A percentile compares a stretch with the other conserved stretches of the same genome.
These are phyloP conservation scores for Sphaerulina vaccinii DNA, from an alignment of 2,329 filamentous ascomycete species.

Conservation along the genomic window DNA sequence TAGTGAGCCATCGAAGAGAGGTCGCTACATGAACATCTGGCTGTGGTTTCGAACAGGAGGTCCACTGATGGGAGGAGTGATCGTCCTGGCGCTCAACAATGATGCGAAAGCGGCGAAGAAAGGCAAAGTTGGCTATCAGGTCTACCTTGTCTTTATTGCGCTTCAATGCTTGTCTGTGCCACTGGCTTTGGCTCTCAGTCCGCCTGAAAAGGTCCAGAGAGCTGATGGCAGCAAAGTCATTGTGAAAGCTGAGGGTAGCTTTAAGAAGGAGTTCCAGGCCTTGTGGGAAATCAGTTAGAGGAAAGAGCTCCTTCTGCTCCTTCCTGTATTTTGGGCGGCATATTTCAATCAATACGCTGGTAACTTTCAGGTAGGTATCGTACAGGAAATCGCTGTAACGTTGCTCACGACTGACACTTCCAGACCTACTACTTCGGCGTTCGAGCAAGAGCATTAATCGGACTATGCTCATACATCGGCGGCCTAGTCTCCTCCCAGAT, in stretches of 20 bases:
- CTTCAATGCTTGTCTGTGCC: slow-evolving; percentile 42
- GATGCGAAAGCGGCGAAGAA: slow-evolving; percentile 43
- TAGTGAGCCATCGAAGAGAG: slow-evolving; percentile 49
- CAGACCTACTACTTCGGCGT: slow-evolving; percentile 47
- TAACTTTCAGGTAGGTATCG: slow-evolving; percentile 50
- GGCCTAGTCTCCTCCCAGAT: slow-evolving; percentile 47
- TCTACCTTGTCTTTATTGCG: slow-evolving; percentile 47
- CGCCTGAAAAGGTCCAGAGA: slow-evolving; percentile 46
- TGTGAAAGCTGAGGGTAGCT: slow-evolving; percentile 41
- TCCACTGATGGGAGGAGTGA: slow-evolving; percentile 49
- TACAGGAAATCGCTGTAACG: too few relatives aligned
- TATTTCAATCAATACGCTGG: slow-evolving; percentile 49
- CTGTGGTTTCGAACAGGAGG: slow-evolving; percentile 53
- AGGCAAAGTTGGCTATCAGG: slow-evolving; percentile 39
- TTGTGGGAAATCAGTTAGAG: slow-evolving; percentile 37
- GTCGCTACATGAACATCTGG: slow-evolving; percentile 50
- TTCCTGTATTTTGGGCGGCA: slow-evolving; percentile 47
- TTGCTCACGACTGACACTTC: neutral
- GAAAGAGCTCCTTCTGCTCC: slow-evolving; percentile 39
- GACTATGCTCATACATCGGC: slow-evolving; percentile 46
- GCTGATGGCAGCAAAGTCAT: slow-evolving; percentile 43
- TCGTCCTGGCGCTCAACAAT: slow-evolving; percentile 50
- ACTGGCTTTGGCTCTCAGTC: slow-evolving; percentile 42
- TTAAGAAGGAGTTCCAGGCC: slow-evolving; percentile 42
- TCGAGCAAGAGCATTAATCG: slow-evolving; percentile 49